A percentile compares a stretch with the other conserved stretches of the same genome.
These are phyloP conservation scores for Dentipellis fragilis DNA, from an alignment of 768 basidiomycete species.

Conservation along the genomic window DNA sequence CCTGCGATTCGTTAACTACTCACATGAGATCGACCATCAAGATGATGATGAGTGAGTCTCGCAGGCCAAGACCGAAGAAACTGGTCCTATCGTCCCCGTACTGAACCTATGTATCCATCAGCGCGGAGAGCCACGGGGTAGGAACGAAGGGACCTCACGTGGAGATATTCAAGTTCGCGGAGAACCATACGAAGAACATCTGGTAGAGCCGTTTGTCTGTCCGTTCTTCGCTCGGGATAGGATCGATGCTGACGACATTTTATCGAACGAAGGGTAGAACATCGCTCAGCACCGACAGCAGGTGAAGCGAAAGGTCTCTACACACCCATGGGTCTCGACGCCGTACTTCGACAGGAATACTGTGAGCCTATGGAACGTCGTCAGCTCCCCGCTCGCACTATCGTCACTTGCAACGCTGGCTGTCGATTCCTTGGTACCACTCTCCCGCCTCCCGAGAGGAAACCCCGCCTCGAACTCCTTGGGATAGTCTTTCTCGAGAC, in stretches of 20 bases:
- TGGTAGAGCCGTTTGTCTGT: constrained; percentile 52
- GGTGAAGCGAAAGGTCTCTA: neutral
- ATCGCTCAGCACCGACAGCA: neutral
- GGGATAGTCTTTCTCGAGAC: no score
- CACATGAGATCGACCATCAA: constrained; percentile 36
- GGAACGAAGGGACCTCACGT: constrained; percentile 24
- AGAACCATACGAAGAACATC: constrained; percentile 66
- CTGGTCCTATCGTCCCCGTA: constrained; percentile 40
- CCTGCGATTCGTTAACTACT: constrained; percentile 4
- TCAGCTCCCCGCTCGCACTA: neutral
- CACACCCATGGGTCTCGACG: constrained; percentile 33
- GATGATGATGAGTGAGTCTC: constrained; percentile 31
- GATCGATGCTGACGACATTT: constrained; percentile 34
- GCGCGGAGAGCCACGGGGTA: neutral
- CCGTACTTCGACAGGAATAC: constrained; percentile 24
- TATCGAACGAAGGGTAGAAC: no score
- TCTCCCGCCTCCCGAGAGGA: no score
- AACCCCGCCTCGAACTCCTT: no score
- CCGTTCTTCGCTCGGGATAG: constrained; percentile 39
- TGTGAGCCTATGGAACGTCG: constrained; percentile 14
- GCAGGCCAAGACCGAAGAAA: constrained; percentile 37
- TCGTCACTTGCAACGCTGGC: no score
- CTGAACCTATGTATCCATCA: constrained; percentile 27
- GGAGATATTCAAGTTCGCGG: constrained; percentile 57
- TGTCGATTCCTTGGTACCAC: no score